Base-by-base conservation (phyloP, 805 yeast genomes). In the Ogataea methanolica region DNA sequence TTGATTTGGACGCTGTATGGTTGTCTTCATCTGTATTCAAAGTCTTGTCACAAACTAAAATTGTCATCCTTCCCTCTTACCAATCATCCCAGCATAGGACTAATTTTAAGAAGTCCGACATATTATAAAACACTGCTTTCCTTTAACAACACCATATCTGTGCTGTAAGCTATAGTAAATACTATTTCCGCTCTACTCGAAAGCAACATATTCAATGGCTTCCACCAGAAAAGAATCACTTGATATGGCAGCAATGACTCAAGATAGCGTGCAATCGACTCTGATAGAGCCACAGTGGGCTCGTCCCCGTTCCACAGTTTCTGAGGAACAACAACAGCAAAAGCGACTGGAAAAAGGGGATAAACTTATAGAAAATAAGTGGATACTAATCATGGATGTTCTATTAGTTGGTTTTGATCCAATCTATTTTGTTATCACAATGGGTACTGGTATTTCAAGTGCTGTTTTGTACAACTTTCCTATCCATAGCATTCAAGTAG, bases 371-470 rank as follows among this genome's bases (percentile, higher is more conserved):
- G 9, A 7, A 26, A 26, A 6, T 26, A 44, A 38, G 22, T 15
- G 23, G 11, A 31, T 43, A 31, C 39, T 36, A 4, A 22, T 51
- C 2, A 9, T 57, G 21, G 56, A 54, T 33, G 23, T 23, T 8
- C 33, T 59, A 1, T 51, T 63, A 37, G 42, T 52, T n/a, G 50
- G 55, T 21, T 73, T 73, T 52, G 68, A 70, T 35, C 86, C 88
- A 1, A 71, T 72, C 7, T 83, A 82, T 74, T 88, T 83, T 66
- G 83, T 85, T 23, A 72, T 80, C 42, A 77, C 82, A n/a, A 90
- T 90, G 96, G 96, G 96, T 2, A 76, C 84, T 3, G 96, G 96
- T 1, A 86, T 89, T 36, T 69, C 88, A 1, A 70, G 87, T 4
- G 62, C 77, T 36, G 68, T 88, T 4, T 69, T 90, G 35, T 76